A percentile compares a stretch with the other conserved stretches of the same genome.
Evolutionary conservation across 768 basidiomycete species (phyloP).

Genomic region (Collybia nuda): DNA sequence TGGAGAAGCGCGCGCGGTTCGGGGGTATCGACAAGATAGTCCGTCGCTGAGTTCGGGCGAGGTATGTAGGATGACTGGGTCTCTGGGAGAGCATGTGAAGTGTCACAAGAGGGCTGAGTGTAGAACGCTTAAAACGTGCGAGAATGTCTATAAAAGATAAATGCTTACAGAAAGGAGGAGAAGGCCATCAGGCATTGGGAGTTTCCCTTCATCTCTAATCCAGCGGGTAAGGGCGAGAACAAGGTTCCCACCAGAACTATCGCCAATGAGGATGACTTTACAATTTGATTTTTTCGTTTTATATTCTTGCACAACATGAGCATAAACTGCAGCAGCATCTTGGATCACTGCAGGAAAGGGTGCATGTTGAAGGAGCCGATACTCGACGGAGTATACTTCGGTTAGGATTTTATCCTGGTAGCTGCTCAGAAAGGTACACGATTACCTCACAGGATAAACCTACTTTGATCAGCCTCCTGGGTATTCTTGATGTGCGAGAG

Average conservation of each 20-base stretch:
- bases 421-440: too few relatives aligned
- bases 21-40: constrained; percentile 54
- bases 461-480: constrained; percentile 42
- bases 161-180: constrained; percentile 41
- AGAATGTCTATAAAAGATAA: background rate
- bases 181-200: constrained; percentile 45
- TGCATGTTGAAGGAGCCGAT: constrained; percentile 50
- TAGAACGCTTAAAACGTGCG: background rate
- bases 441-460: too few relatives aligned
- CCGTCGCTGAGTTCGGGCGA: constrained; percentile 45
- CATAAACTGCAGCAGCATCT: constrained; percentile 52
- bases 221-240: constrained; percentile 50
- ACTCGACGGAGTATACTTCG: constrained; percentile 47
- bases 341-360: constrained; percentile 54
- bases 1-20: constrained; percentile 52
- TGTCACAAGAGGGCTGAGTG: constrained; percentile 23
- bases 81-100: constrained; percentile 48
- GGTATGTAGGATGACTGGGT: constrained; percentile 48
- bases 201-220: constrained; percentile 48
- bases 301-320: constrained; percentile 39
- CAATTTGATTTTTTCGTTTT: constrained; percentile 13
- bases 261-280: constrained; percentile 51
- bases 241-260: constrained; percentile 55
- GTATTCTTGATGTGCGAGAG: constrained; percentile 46
- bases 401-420: constrained; percentile 27